Evolutionary conservation across 306 rosid genomes (phyloP).

Genomic region (Sophora flavescens): DNA sequence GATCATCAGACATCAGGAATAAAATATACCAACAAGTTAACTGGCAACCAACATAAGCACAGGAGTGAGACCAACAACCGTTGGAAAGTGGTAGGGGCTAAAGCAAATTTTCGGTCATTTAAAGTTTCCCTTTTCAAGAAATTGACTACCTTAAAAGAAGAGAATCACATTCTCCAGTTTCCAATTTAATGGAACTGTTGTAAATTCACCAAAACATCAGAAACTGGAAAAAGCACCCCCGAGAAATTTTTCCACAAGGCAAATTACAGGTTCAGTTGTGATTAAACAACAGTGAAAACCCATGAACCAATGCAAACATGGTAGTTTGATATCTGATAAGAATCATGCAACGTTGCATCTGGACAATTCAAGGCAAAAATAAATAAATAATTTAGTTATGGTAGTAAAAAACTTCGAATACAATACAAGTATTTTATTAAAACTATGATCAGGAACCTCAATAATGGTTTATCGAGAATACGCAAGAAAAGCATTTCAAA

Average conservation of each 20-base stretch:
- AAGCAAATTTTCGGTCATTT: not conserved
- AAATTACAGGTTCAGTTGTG: not conserved
- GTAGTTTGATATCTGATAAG: no score
- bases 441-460: not conserved
- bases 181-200: not conserved
- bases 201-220: no score
- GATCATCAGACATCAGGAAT: not conserved
- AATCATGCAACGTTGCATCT: no score
- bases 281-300: not conserved
- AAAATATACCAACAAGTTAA: no score
- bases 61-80: not conserved
- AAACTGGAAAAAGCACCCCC: not conserved
- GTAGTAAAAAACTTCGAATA: not conserved
- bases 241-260: not conserved
- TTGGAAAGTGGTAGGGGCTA: not conserved
- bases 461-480: no score
- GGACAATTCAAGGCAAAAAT: not conserved
- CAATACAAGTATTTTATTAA: not conserved
- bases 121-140: constrained; percentile 1
- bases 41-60: not conserved
- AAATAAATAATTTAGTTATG: not conserved
- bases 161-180: not conserved
- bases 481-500: no score
- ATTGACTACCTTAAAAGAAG: not conserved
- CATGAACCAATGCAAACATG: no score